A percentile compares a stretch with the other conserved stretches of the same genome.
Conservation (phyloP, 2,329 filamentous ascomycete genomes). For the Neofusicoccum sp. region DNA sequence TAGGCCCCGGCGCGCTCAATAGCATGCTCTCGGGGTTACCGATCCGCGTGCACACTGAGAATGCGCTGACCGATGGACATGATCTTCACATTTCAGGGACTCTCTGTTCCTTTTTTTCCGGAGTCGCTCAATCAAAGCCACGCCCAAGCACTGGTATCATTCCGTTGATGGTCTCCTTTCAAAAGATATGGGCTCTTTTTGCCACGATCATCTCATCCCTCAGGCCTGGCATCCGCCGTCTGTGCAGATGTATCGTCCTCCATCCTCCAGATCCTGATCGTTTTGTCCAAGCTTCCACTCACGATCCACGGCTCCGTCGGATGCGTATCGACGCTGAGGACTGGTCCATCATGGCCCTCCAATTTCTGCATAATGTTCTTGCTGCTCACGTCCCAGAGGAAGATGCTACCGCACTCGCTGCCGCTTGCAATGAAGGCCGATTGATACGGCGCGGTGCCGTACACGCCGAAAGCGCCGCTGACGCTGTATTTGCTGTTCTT, state of each 20-base stretch:
- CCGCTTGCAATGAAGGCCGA: constrained; percentile 73
- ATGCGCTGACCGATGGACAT: too few relatives aligned
- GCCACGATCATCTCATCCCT: background rate
- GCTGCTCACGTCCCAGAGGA: constrained; percentile 86
- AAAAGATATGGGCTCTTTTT: too few relatives aligned
- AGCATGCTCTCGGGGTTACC: too few relatives aligned
- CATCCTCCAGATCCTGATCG: constrained; percentile 59
- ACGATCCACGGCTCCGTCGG: constrained; percentile 54
- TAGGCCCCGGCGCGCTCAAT: too few relatives aligned
- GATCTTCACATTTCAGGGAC: too few relatives aligned
- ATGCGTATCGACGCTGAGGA: constrained; percentile 61
- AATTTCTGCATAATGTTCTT: constrained; percentile 77
- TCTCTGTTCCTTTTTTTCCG: too few relatives aligned
- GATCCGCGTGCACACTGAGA: too few relatives aligned
- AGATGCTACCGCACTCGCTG: constrained; percentile 80
- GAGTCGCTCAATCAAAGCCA: too few relatives aligned
- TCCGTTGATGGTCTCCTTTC: too few relatives aligned
- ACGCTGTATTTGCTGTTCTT: constrained; percentile 80
- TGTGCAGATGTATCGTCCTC: constrained; percentile 31
- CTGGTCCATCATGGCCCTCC: constrained; percentile 55
- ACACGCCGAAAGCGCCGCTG: constrained; percentile 77
- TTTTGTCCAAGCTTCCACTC: constrained; percentile 62
- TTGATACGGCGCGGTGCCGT: constrained; percentile 42
- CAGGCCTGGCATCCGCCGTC: background rate
- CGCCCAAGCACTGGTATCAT: too few relatives aligned